These are phyloP conservation scores for Laburnicola sp. DNA, from an alignment of 2,329 filamentous ascomycete species.

Conservation along the genomic window DNA sequence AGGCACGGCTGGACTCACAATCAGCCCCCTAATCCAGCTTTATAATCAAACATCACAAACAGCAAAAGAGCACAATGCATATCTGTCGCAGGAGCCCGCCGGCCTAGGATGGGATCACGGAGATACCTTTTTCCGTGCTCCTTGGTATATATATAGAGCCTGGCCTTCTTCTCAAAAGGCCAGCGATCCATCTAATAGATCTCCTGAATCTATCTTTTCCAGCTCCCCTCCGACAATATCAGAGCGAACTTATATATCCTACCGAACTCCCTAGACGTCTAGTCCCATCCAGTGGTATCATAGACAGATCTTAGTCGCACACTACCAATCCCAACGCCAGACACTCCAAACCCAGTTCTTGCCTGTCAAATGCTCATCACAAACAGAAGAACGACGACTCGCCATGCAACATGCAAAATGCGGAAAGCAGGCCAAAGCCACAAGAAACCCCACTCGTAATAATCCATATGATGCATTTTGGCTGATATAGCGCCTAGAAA, in stretches of 20 bases:
- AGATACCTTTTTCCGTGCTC: too few relatives aligned
- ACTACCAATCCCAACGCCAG: not conserved
- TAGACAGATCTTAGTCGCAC: not conserved
- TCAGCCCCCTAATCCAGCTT: too few relatives aligned
- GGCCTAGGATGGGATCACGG: too few relatives aligned
- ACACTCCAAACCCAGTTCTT: not conserved
- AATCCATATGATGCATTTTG: not conserved
- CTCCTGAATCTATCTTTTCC: too few relatives aligned
- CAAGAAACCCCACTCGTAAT: not conserved
- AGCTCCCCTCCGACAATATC: too few relatives aligned
- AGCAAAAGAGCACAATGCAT: too few relatives aligned
- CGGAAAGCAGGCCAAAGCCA: conserved; percentile 2
- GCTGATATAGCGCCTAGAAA: not conserved
- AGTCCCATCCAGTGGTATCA: conserved; percentile 4
- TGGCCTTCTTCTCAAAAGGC: too few relatives aligned
- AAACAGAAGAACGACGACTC: not conserved
- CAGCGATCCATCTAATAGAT: too few relatives aligned
- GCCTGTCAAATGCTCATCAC: not conserved
- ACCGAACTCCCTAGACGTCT: not conserved
- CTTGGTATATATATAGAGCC: too few relatives aligned
- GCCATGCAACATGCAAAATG: conserved; percentile 1
- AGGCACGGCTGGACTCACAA: too few relatives aligned
- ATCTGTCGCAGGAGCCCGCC: too few relatives aligned
- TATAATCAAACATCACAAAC: too few relatives aligned
- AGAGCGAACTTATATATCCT: not conserved